Evolutionary conservation across 176 grass and related monocot genomes (phyloP).

Genomic region (Cenchrus purpureus): DNA sequence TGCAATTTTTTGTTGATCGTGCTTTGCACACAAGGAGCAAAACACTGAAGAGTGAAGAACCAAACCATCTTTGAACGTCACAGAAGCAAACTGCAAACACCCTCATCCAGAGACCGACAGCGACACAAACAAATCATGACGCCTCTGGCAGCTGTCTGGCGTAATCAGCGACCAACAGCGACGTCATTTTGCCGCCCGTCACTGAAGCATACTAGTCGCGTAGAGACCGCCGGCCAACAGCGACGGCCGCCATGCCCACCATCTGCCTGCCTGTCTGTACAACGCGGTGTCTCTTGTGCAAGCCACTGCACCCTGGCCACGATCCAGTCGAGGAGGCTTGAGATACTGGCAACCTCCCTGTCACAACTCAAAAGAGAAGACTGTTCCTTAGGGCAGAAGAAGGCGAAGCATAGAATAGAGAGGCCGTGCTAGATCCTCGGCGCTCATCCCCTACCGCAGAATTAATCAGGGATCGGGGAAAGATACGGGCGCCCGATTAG

Average conservation of each 20-base stretch:
- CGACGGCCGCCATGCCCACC: background rate
- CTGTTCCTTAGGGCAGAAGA: background rate
- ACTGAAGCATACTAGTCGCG: background rate
- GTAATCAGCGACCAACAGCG: background rate
- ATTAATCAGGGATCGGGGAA: background rate
- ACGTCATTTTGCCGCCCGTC: background rate
- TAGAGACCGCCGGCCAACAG: background rate
- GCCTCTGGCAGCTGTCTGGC: background rate
- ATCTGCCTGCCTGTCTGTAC: background rate
- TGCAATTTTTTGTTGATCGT: too few relatives aligned
- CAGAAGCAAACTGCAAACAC: background rate
- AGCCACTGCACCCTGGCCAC: conserved; percentile 14
- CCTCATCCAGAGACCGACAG: background rate
- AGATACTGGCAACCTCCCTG: background rate
- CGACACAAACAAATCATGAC: background rate
- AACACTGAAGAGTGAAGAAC: too few relatives aligned
- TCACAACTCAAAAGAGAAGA: too few relatives aligned
- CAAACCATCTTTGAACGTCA: background rate
- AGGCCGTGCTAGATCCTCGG: background rate
- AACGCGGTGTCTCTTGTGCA: conserved; percentile 32
- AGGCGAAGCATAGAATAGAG: background rate
- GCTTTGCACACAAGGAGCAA: too few relatives aligned
- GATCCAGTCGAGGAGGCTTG: background rate
- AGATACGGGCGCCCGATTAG: background rate
- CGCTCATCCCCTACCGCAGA: background rate